phyloP scores from a whole-genome alignment of 805 yeast genomes.

The Metschnikowia arizonensis region DNA sequence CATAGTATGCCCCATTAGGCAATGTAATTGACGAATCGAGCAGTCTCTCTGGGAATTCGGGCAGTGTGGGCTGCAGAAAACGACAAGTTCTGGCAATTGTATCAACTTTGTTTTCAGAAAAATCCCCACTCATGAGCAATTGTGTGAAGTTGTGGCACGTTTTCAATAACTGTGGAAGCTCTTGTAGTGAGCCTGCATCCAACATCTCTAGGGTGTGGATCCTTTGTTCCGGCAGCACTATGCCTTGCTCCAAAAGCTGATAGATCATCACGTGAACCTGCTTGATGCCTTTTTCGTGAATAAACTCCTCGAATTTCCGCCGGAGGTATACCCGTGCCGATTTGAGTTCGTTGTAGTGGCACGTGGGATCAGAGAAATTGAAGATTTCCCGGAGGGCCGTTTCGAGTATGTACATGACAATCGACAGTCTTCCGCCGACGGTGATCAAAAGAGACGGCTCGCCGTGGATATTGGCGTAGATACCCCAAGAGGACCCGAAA shows the following conservation, averaged over 20 bases:
- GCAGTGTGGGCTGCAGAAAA: not conserved
- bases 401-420: conserved; percentile 32
- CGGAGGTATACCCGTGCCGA: conserved; percentile 47
- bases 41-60: not conserved
- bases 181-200: conserved; percentile 32
- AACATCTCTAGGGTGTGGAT: conserved; percentile 51
- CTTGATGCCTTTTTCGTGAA: conserved; percentile 42
- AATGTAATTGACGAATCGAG: not conserved
- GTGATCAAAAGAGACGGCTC: conserved; percentile 50
- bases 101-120: conserved; percentile 19
- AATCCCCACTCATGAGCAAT: conserved; percentile 52
- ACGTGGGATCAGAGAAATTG: conserved; percentile 9
- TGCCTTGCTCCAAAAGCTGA: conserved; percentile 51
- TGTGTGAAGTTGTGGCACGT: conserved; percentile 30
- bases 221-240: conserved; percentile 54
- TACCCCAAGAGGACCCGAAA: conserved; percentile 55
- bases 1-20: not conserved
- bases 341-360: conserved; percentile 34
- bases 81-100: conserved; percentile 12
- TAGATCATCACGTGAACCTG: conserved; percentile 48
- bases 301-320: conserved; percentile 42
- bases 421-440: conserved; percentile 48
- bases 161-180: conserved; percentile 27
- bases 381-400: conserved; percentile 31
- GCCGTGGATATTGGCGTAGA: conserved; percentile 52